Evolutionary conservation across 768 basidiomycete species (phyloP), one percentile per base, ranked within the genome.

Genomic region (Boletus reticuloceps): DNA sequence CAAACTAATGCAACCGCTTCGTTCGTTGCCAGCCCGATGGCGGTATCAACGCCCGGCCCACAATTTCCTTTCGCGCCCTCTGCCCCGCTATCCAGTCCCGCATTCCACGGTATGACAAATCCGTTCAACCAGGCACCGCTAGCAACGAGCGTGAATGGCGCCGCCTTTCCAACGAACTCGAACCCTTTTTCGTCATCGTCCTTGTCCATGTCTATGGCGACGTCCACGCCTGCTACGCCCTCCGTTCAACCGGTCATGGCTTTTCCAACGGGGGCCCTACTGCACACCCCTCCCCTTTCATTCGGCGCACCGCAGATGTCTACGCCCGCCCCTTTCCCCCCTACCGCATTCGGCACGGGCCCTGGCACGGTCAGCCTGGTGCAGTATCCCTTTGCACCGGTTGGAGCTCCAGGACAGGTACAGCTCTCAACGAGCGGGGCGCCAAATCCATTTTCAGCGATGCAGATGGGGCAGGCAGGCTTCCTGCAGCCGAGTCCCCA

Each of bases 401-500:
- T 38, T 1, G 40, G 40, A 19, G n/a, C 32, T 25, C 55, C 63
- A 3, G 50, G 42, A 0, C 71, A 73, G 64, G 53, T 68, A 61
- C 66, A 74, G 56, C 51, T 62, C 31, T 41, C 58, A 4, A 19
- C 48, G 14, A 31, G 27, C 4, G 54, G 40, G n/a, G 3, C 41
- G 17, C 51, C 27, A 38, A 66, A 63, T 37, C 61, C 65, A 6
- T 68, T 65, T 39, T 46, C 65, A 9, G 49, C 48, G 39, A 50
- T 60, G 49, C 61, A 59, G 14, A 50, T 50, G 44, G 54, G 51
- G 7, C 66, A 58, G 27, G 14, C 25, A 2, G 65, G 58, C 13
- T 65, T 64, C 27, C 47, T 62, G 45, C 53, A 58, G 25, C 64
- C 58, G 55, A 67, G 69, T 7, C 69, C 75, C 13, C 75, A 75